Evolutionary conservation across 2,329 filamentous ascomycete species (phyloP).

Genomic region (Diaporthe sp.): DNA sequence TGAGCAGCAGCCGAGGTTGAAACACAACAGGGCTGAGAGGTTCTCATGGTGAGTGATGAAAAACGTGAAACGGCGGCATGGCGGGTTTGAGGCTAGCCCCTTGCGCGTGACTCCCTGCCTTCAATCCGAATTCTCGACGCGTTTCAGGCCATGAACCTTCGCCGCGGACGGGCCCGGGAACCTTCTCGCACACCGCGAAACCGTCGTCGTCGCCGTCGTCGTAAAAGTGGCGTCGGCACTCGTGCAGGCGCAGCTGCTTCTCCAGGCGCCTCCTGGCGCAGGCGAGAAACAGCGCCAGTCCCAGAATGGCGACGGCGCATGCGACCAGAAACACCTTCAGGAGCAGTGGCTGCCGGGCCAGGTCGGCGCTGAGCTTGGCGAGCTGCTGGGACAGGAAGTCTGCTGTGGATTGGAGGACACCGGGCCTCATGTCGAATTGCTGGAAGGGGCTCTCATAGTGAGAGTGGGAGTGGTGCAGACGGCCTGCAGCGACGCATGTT

Average conservation of each 20-base stretch:
- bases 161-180: background rate
- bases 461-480: slow-evolving; percentile 18
- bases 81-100: slow-evolving; percentile 7
- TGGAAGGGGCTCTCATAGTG: slow-evolving; percentile 39
- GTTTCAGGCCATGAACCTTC: slow-evolving; percentile 2
- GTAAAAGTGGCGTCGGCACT: background rate
- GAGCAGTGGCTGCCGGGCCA: background rate
- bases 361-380: background rate
- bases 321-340: background rate
- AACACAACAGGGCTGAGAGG: background rate
- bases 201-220: background rate
- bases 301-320: background rate
- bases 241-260: background rate
- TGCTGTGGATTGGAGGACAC: background rate
- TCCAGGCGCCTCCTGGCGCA: background rate
- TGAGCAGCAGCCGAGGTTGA: background rate
- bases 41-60: background rate
- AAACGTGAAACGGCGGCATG: slow-evolving; percentile 28
- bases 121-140: background rate
- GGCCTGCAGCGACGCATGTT: background rate
- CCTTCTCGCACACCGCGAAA: background rate
- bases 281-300: slow-evolving; percentile 3
- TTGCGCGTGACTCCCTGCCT: background rate
- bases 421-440: slow-evolving; percentile 12
- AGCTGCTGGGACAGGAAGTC: background rate